These are phyloP conservation scores for Ehretia macrophylla DNA, from an alignment of 257 asterid genomes.

Conservation along the genomic window DNA sequence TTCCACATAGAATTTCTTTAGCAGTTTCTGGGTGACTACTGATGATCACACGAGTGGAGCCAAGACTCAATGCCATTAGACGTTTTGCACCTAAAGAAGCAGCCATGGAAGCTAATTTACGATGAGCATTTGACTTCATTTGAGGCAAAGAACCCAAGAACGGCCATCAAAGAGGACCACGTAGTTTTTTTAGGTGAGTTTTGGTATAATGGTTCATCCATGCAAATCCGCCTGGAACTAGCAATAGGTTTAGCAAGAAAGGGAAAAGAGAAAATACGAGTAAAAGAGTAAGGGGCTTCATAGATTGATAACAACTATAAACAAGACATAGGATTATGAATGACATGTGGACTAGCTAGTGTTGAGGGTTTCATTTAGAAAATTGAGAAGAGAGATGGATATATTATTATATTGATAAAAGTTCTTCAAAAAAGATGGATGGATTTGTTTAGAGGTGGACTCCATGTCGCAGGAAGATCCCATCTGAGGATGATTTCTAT, in stretches of 20 bases:
- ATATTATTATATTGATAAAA: no score
- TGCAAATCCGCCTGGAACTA: slow-evolving; percentile 47
- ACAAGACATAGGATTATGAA: slow-evolving; percentile 26
- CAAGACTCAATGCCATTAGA: slow-evolving; percentile 53
- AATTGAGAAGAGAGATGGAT: no score
- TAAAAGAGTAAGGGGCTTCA: slow-evolving; percentile 19
- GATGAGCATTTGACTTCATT: slow-evolving; percentile 52
- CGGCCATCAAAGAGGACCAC: slow-evolving; percentile 49
- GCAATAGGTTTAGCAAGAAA: slow-evolving; percentile 20
- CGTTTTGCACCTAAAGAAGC: slow-evolving; percentile 31
- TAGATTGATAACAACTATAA: slow-evolving; percentile 11
- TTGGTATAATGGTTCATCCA: slow-evolving; percentile 41
- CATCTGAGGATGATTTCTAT: slow-evolving; percentile 22
- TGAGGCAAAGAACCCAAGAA: slow-evolving; percentile 46
- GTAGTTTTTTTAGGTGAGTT: slow-evolving; percentile 25
- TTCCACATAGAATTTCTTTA: slow-evolving; percentile 42
- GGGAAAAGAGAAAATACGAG: slow-evolving; percentile 20
- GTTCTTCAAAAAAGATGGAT: not conserved
- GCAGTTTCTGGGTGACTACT: slow-evolving; percentile 68
- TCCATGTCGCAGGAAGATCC: slow-evolving; percentile 24
- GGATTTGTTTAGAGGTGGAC: slow-evolving; percentile 2
- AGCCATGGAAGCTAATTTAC: slow-evolving; percentile 44
- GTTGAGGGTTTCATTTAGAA: slow-evolving; percentile 30
- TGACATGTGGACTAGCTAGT: slow-evolving; percentile 21
- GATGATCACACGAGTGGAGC: slow-evolving; percentile 41